Conservation (phyloP, 2,329 filamentous ascomycete species). For the Pseudogymnoascus sp. region DNA sequence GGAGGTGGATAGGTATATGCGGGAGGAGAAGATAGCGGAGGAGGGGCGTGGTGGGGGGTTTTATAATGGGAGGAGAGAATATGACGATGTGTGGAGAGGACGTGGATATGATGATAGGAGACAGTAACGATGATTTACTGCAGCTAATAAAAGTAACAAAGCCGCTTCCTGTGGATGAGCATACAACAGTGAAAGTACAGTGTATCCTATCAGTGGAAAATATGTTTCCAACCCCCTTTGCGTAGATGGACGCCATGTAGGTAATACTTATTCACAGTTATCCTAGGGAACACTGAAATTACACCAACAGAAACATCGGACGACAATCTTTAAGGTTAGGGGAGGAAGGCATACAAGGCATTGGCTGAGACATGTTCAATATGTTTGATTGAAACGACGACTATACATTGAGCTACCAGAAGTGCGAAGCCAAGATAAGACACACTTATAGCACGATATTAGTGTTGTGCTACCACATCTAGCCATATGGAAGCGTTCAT, state of each 20-base stretch:
- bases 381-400: no score
- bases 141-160: not conserved
- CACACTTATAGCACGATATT: not conserved
- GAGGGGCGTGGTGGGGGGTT: not conserved
- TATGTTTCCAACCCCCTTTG: no score
- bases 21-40: not conserved
- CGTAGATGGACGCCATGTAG: no score
- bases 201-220: not conserved
- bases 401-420: no score
- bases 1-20: not conserved
- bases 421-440: not conserved
- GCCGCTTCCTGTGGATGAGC: not conserved
- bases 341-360: no score
- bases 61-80: not conserved
- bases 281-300: no score
- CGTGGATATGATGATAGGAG: not conserved
- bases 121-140: not conserved
- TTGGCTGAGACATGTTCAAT: no score
- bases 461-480: not conserved
- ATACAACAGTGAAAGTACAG: not conserved
- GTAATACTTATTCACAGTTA: no score
- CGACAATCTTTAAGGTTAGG: no score
- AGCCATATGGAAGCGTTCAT: not conserved
- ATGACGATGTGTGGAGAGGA: not conserved
- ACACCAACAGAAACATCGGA: no score